Evolutionary conservation across 371 early-diverging fungal species (phyloP).

Genomic region (Mucor sp.): DNA sequence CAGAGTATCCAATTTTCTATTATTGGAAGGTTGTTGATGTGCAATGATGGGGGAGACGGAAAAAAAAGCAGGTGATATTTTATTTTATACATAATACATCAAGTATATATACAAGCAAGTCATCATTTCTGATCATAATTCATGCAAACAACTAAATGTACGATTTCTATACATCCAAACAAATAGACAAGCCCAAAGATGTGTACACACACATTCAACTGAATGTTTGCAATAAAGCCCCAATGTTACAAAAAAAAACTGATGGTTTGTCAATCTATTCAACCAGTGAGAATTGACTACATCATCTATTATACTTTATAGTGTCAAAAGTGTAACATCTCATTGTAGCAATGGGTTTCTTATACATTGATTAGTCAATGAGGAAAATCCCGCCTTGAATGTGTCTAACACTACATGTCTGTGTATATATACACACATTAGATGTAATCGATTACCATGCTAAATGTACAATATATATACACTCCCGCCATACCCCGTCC

Average conservation of each 20-base stretch:
- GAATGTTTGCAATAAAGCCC: neutral
- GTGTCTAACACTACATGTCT: neutral
- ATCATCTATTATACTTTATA: neutral
- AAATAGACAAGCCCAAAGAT: neutral
- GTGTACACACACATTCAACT: neutral
- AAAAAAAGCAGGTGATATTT: neutral
- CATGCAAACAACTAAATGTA: neutral
- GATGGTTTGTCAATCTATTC: neutral
- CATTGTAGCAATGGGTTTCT: neutral
- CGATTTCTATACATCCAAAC: neutral
- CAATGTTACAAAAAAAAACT: neutral
- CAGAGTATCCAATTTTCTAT: neutral
- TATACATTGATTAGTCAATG: neutral
- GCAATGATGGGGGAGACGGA: neutral
- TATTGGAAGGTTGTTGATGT: neutral
- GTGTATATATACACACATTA: neutral
- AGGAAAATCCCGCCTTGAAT: neutral
- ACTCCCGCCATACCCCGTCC: neutral
- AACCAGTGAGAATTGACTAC: neutral
- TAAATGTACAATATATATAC: neutral
- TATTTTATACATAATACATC: neutral
- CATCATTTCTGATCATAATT: conserved; percentile 1
- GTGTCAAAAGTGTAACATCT: neutral
- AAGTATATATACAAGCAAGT: neutral
- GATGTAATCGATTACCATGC: conserved; percentile 1